phyloP scores from a whole-genome alignment of 2,329 filamentous ascomycete species.

The Falciphora oryzae region DNA sequence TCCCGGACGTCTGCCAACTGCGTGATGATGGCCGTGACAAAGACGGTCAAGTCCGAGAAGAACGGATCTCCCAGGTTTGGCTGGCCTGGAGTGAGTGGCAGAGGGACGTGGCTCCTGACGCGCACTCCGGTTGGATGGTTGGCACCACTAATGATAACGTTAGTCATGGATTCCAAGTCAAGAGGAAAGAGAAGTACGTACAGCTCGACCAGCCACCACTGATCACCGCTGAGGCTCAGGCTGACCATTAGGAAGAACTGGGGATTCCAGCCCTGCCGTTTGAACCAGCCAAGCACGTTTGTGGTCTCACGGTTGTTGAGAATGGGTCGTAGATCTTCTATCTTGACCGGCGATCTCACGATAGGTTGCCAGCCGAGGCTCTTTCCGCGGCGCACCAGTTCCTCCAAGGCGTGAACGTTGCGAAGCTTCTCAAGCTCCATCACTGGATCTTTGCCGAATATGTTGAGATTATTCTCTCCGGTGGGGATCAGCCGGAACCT shows the following conservation, averaged over 20 bases:
- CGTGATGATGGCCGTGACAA: slow-evolving; percentile 45
- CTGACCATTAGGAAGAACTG: slow-evolving; percentile 69
- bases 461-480: slow-evolving; percentile 61
- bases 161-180: slow-evolving; percentile 13
- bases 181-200: slow-evolving; percentile 31
- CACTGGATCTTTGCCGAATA: slow-evolving; percentile 45
- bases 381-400: slow-evolving; percentile 53
- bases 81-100: slow-evolving; percentile 28
- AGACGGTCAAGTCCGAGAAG: slow-evolving; percentile 46
- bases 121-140: slow-evolving; percentile 14
- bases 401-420: slow-evolving; percentile 54
- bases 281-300: slow-evolving; percentile 63
- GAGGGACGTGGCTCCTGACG: slow-evolving; percentile 15
- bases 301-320: slow-evolving; percentile 57
- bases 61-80: slow-evolving; percentile 42
- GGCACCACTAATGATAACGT: not conserved
- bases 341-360: slow-evolving; percentile 38
- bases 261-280: slow-evolving; percentile 62
- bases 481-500: slow-evolving; percentile 49
- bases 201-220: slow-evolving; percentile 71
- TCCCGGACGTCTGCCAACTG: slow-evolving; percentile 44
- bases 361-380: slow-evolving; percentile 58
- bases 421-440: slow-evolving; percentile 55
- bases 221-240: slow-evolving; percentile 66
- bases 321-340: slow-evolving; percentile 52